A percentile compares a stretch with the other conserved stretches of the same genome.
These are phyloP conservation scores for Penicillium sp. DNA, from an alignment of 2,329 filamentous ascomycete species.

Conservation along the genomic window DNA sequence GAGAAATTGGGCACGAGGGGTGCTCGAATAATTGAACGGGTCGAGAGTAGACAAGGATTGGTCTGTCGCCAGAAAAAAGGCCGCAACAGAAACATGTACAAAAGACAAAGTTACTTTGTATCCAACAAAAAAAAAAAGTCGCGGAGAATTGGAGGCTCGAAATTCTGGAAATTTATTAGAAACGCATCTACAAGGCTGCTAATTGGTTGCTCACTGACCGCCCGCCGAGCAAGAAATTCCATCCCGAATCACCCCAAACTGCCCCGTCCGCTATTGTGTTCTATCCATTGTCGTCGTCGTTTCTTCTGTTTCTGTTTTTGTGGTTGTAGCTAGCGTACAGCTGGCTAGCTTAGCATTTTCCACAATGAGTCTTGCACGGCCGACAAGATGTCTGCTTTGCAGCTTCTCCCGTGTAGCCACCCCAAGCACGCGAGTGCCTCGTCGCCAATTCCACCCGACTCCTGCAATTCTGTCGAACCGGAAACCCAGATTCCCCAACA, in stretches of 20 bases:
- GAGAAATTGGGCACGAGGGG: constrained; percentile 8
- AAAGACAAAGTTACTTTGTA: neutral
- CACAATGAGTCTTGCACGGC: constrained; percentile 52
- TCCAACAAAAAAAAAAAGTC: constrained; percentile 2
- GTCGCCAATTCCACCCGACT: constrained; percentile 52
- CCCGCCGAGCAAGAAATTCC: constrained; percentile 30
- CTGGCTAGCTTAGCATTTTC: constrained; percentile 25
- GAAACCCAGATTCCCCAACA: constrained; percentile 42
- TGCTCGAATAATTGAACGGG: constrained; percentile 2
- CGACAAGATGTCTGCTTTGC: constrained; percentile 54
- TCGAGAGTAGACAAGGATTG: neutral
- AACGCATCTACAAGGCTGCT: constrained; percentile 21
- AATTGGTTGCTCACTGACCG: constrained; percentile 25
- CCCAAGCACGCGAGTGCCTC: constrained; percentile 43
- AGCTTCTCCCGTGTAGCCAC: constrained; percentile 45
- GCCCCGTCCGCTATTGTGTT: constrained; percentile 14
- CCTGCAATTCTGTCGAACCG: constrained; percentile 38
- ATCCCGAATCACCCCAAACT: constrained; percentile 19
- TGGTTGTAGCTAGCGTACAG: constrained; percentile 24
- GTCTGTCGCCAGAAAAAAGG: constrained; percentile 12
- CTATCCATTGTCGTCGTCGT: constrained; percentile 14
- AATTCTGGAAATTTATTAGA: constrained; percentile 28
- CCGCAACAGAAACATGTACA: constrained; percentile 22
- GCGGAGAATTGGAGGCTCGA: constrained; percentile 13
- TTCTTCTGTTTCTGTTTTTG: neutral